A percentile compares a stretch with the other conserved stretches of the same genome.
Conservation (phyloP, 2,329 filamentous ascomycete genomes). For the Fusarium oxysporum region DNA sequence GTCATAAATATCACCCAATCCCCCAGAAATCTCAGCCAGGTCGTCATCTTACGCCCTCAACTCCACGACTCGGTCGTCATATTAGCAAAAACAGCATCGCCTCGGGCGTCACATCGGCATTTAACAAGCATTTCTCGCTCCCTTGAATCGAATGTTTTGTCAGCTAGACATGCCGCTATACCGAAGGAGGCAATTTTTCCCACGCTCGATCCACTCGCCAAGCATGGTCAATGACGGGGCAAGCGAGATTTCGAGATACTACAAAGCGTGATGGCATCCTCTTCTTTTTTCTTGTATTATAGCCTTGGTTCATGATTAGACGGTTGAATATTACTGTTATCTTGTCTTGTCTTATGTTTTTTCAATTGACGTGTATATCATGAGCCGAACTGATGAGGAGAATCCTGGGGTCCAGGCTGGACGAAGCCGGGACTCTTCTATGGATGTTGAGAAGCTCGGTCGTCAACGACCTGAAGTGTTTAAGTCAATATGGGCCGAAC, state of each 20-base stretch:
- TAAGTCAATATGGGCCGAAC: conserved; percentile 40
- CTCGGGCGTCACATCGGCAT: conserved; percentile 18
- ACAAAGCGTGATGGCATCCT: conserved; percentile 20
- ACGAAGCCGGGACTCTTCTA: conserved; percentile 5
- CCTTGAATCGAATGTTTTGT: conserved; percentile 15
- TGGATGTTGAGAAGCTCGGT: conserved; percentile 44
- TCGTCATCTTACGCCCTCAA: conserved; percentile 30
- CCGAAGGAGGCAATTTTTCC: conserved; percentile 23
- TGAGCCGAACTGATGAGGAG: conserved; percentile 34
- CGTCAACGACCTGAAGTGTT: conserved; percentile 42
- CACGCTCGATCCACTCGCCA: conserved; percentile 15
- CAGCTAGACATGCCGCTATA: conserved; percentile 18
- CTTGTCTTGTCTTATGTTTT: background rate
- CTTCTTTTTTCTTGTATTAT: background rate
- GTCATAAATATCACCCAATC: conserved; percentile 14
- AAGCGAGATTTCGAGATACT: conserved; percentile 20
- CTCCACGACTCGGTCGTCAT: conserved; percentile 21
- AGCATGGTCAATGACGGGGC: conserved; percentile 18
- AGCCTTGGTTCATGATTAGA: background rate
- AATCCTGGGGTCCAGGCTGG: conserved; percentile 5
- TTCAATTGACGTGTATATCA: background rate
- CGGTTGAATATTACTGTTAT: background rate
- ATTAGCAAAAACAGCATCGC: conserved; percentile 4
- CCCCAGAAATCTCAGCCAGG: conserved; percentile 1
- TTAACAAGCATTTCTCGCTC: background rate